These are phyloP conservation scores for Allantophomopsis cytisporea DNA, from an alignment of 2,329 filamentous ascomycete species.

Conservation along the genomic window DNA sequence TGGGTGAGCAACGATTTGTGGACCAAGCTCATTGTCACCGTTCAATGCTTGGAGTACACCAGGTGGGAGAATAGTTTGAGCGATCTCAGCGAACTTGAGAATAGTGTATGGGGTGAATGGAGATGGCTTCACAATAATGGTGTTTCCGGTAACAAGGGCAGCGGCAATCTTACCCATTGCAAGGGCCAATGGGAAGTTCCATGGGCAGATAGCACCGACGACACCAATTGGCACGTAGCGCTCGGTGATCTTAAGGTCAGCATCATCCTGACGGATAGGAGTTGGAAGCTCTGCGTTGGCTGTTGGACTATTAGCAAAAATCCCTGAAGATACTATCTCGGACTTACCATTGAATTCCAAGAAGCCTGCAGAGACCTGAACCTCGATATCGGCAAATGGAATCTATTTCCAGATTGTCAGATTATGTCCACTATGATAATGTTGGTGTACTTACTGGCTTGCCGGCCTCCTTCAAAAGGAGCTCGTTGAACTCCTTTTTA, in stretches of 20 bases:
- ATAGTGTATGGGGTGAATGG: constrained; percentile 37
- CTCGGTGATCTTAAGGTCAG: constrained; percentile 18
- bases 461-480: background rate
- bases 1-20: constrained; percentile 33
- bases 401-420: background rate
- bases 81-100: constrained; percentile 36
- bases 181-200: constrained; percentile 43
- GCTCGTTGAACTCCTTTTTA: background rate
- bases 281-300: too few species aligned
- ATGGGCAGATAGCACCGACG: constrained; percentile 33
- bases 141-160: constrained; percentile 40
- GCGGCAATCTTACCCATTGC: constrained; percentile 39
- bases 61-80: constrained; percentile 30
- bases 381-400: background rate
- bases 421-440: background rate
- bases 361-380: background rate
- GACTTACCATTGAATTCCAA: background rate
- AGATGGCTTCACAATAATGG: constrained; percentile 39
- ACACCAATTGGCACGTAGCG: constrained; percentile 28
- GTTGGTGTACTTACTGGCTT: background rate
- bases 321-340: background rate
- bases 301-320: background rate
- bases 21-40: constrained; percentile 37
- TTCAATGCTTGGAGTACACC: constrained; percentile 40
- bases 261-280: constrained; percentile 15